Conservation (phyloP, 83 land plant genomes). For the Picea mariana region DNA sequence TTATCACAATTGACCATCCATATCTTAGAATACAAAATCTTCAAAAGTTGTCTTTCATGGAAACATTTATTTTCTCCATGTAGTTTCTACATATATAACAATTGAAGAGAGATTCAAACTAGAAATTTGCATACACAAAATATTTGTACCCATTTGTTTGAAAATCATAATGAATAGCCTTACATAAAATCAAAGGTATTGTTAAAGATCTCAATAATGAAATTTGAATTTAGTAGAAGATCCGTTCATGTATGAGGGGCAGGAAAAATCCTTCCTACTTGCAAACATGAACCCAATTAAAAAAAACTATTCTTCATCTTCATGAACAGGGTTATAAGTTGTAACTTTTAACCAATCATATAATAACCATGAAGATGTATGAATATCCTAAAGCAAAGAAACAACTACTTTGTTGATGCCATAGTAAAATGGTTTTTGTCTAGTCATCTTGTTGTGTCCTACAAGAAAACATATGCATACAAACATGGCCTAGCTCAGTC, state of each 20-base stretch:
- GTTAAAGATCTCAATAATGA: neutral
- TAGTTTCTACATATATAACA: neutral
- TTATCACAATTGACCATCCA: neutral
- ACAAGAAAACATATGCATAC: neutral
- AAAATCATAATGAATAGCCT: neutral
- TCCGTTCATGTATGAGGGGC: neutral
- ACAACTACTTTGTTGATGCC: neutral
- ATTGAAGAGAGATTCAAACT: neutral
- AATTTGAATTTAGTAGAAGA: neutral
- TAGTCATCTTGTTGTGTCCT: neutral
- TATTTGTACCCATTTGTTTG: neutral
- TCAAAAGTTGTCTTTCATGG: neutral
- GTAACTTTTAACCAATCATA: neutral
- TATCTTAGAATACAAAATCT: neutral
- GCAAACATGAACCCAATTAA: neutral
- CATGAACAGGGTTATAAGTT: neutral
- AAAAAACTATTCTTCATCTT: neutral
- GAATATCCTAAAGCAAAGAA: neutral
- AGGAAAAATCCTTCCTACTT: slow-evolving; percentile 1
- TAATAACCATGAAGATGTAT: neutral
- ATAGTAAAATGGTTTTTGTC: too few species aligned
- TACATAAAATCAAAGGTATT: neutral
- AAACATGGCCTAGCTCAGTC: neutral
- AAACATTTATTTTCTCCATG: neutral
- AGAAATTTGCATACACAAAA: neutral